Base-by-base conservation (phyloP, 805 yeast species). In the Candida anglica region DNA sequence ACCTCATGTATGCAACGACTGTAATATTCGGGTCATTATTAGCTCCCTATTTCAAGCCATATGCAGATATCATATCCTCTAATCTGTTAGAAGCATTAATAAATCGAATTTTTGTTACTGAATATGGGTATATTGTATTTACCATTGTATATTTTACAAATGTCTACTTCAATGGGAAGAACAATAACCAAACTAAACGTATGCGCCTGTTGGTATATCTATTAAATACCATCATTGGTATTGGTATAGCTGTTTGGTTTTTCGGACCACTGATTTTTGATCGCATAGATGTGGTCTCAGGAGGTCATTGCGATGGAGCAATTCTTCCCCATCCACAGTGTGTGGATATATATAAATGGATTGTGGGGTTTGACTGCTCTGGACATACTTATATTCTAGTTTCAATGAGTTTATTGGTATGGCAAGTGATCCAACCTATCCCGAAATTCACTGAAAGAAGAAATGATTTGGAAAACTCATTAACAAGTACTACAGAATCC, bases 381-480 rank as follows among this genome's bases (percentile, higher is more conserved):
- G 79, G 80, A 1, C 81, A 75, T 46, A 67, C 63, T 33, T 71
- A 72, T 41, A 63, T 73, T 33, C 36, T 74, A 2, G 48, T 61
- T 1, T 68, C 69, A 5, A 44, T 68, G 11, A 69, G 76, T 39
- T 42, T 72, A 38, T 50, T 72, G 7, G 37, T 71, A 5, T 36
- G 23, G 23, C 10, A 21, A 21, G 23, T 21, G 9, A 9, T 21
- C 23, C 10, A n/a, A n/a, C n/a, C n/a, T n/a, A n/a, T n/a, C n/a
- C n/a, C n/a, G n/a, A n/a, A n/a, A n/a, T n/a, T n/a, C n/a, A n/a
- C n/a, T n/a, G n/a, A n/a, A n/a, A n/a, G n/a, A n/a, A n/a, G n/a
- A n/a, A n/a, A n/a, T n/a, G n/a, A n/a, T n/a, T n/a, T n/a, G n/a
- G n/a, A n/a, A n/a, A n/a, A n/a, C n/a, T n/a, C n/a, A n/a, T n/a